A percentile compares a stretch with the other conserved stretches of the same genome.
These are phyloP conservation scores for Pseudogymnoascus sp. DNA, from an alignment of 2,329 filamentous ascomycete genomes.

Conservation along the genomic window DNA sequence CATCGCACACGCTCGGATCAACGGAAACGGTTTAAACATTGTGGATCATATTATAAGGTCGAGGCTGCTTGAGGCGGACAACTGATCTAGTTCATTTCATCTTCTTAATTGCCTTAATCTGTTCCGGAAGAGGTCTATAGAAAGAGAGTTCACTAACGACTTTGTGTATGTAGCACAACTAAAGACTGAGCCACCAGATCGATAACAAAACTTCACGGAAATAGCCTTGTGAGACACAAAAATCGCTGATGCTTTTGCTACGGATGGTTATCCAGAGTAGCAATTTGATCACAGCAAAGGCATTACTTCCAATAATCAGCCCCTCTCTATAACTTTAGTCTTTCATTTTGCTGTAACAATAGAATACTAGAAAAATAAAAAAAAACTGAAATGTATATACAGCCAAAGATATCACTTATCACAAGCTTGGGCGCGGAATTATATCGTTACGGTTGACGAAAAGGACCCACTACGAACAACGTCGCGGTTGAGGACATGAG, in stretches of 20 bases:
- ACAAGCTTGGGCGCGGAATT: neutral
- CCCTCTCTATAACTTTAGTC: neutral
- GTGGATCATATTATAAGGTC: constrained; percentile 5
- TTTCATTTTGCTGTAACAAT: neutral
- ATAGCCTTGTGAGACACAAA: neutral
- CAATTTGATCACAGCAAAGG: neutral
- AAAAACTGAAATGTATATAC: neutral
- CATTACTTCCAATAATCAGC: neutral
- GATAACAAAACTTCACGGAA: neutral
- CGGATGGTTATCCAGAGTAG: neutral
- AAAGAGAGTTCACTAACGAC: neutral
- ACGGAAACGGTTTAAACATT: constrained; percentile 5
- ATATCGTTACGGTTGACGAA: constrained; percentile 6
- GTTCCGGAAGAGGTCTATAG: neutral
- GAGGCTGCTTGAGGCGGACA: neutral
- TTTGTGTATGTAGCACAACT: neutral
- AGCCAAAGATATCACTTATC: neutral
- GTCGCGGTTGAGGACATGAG: constrained; percentile 2
- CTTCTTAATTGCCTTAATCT: neutral
- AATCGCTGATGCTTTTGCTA: neutral
- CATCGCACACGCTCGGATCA: neutral
- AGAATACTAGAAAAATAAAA: neutral
- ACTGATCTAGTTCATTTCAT: neutral
- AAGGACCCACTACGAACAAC: constrained; percentile 5
- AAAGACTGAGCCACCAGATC: neutral